Percentiles rank a stretch among this genome's conserved stretches.
These are phyloP conservation scores for Cladochytrium tenue DNA, from an alignment of 371 early-diverging fungal genomes.

Conservation along the genomic window DNA sequence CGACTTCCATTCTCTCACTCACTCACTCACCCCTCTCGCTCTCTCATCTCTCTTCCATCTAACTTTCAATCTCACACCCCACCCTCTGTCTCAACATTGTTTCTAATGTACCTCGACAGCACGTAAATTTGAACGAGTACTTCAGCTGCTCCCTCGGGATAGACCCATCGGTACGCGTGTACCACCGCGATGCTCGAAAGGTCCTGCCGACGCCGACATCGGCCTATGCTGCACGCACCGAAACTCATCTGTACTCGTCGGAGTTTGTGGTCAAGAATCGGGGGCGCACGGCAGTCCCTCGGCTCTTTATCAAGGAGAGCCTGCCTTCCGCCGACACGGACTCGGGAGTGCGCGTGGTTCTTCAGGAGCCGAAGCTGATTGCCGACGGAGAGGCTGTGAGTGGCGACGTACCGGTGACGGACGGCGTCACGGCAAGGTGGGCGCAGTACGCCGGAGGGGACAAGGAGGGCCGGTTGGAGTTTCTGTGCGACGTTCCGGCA, in stretches of 20 bases:
- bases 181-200: background rate
- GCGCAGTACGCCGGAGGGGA: background rate
- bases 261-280: background rate
- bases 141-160: slow-evolving; percentile 3
- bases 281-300: background rate
- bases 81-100: too few species aligned
- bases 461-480: background rate
- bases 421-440: background rate
- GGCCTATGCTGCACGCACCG: background rate
- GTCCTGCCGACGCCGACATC: background rate
- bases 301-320: background rate
- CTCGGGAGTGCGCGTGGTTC: background rate
- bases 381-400: background rate
- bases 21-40: too few species aligned
- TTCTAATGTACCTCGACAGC: background rate
- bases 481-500: background rate
- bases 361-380: background rate
- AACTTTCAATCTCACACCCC: too few species aligned
- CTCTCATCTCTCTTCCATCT: too few species aligned
- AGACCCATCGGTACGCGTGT: background rate
- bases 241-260: background rate
- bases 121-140: background rate
- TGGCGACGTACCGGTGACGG: background rate
- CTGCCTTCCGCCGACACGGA: background rate
- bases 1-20: background rate